Evolutionary conservation across 768 basidiomycete genomes (phyloP).

Genomic region (Holtermanniella nyarrowii): DNA sequence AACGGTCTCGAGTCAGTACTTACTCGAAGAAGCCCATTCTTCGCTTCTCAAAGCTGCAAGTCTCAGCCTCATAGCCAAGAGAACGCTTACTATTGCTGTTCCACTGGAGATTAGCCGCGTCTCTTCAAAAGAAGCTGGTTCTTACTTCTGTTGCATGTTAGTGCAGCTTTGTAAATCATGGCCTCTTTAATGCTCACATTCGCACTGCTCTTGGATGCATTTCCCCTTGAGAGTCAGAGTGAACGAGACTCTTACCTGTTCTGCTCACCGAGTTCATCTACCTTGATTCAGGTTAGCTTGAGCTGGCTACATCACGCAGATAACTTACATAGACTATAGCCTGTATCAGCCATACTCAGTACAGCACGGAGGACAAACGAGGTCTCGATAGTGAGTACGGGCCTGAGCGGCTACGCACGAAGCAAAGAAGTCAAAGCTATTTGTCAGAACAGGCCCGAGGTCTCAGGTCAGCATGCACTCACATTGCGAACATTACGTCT

Average conservation of each 20-base stretch:
- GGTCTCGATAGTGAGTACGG: not conserved
- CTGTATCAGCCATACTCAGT: not conserved
- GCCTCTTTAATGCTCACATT: no score
- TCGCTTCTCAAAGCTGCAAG: slow-evolving; percentile 33
- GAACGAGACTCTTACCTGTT: no score
- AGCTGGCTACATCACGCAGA: no score
- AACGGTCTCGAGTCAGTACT: not conserved
- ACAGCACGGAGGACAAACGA: not conserved
- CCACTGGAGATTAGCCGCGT: no score
- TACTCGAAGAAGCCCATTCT: slow-evolving; percentile 39
- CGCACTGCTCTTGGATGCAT: slow-evolving; percentile 31
- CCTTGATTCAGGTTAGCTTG: slow-evolving; percentile 12
- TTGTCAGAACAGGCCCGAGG: not conserved
- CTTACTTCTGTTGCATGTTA: no score
- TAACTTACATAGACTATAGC: not conserved
- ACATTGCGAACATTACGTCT: slow-evolving; percentile 39
- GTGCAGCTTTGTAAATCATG: no score
- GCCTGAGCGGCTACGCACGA: slow-evolving; percentile 14
- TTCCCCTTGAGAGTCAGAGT: no score
- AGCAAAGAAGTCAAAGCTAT: slow-evolving; percentile 39
- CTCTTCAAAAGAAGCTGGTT: no score
- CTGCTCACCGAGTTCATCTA: slow-evolving; percentile 40
- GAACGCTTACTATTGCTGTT: slow-evolving; percentile 41
- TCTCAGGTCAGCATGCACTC: slow-evolving; percentile 2
- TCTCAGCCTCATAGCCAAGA: no score